Evolutionary conservation across 176 grass and related monocot species (phyloP).

Genomic region (Echinochloa phyllopogon): DNA sequence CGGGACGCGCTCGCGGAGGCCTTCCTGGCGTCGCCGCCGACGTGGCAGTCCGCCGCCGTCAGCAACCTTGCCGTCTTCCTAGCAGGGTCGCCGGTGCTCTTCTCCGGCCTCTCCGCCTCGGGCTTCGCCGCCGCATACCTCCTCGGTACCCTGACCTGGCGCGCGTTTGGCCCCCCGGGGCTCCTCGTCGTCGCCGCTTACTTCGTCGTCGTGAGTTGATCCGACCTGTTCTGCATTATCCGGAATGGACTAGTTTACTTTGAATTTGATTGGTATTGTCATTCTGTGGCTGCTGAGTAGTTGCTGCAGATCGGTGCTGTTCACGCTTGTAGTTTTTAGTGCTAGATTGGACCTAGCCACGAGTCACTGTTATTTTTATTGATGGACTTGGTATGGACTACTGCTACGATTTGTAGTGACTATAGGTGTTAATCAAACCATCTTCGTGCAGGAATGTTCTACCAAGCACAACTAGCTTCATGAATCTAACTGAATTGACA

Average conservation of each 20-base stretch:
- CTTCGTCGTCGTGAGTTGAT: conserved; percentile 70
- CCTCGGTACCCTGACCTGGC: conserved; percentile 78
- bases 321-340: background rate
- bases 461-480: background rate
- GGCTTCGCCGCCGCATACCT: conserved; percentile 73
- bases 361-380: background rate
- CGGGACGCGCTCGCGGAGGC: conserved; percentile 49
- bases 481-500: background rate
- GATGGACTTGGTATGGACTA: background rate
- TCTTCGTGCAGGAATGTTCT: background rate
- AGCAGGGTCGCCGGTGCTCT: conserved; percentile 66
- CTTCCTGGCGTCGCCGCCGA: conserved; percentile 62
- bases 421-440: background rate
- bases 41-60: conserved; percentile 63
- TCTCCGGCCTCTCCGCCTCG: conserved; percentile 72
- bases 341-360: conserved; percentile 5
- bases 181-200: conserved; percentile 75
- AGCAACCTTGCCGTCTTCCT: conserved; percentile 75
- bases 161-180: conserved; percentile 63
- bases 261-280: background rate
- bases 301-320: background rate
- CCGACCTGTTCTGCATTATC: background rate
- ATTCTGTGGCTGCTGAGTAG: background rate
- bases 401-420: background rate
- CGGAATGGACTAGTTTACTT: background rate